phyloP scores from a whole-genome alignment of 805 yeast genomes.

The Yamadazyma akitaensis region DNA sequence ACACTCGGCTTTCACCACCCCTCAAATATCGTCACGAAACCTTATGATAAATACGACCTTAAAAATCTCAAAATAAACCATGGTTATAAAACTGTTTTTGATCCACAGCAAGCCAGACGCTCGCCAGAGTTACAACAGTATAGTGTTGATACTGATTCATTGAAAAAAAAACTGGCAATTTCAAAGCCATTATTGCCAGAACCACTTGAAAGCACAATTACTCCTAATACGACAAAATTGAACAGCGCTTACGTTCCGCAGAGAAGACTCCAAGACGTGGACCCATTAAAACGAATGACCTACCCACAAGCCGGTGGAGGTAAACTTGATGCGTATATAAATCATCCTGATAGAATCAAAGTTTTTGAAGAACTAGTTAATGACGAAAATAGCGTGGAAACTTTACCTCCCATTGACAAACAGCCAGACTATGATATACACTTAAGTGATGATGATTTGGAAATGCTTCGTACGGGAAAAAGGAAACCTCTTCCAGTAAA shows the following conservation, averaged over 20 bases:
- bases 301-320: constrained; percentile 6
- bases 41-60: not conserved
- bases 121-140: constrained; percentile 19
- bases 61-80: constrained; percentile 1
- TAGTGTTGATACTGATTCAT: constrained; percentile 22
- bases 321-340: constrained; percentile 16
- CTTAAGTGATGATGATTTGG: constrained; percentile 9
- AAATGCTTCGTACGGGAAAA: constrained; percentile 6
- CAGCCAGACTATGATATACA: not conserved
- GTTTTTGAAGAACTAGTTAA: constrained; percentile 16
- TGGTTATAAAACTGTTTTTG: constrained; percentile 11
- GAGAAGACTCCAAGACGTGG: constrained; percentile 8
- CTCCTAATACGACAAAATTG: constrained; percentile 9
- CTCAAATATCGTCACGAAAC: not conserved
- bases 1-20: constrained; percentile 33
- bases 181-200: not conserved
- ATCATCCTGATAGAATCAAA: constrained; percentile 7
- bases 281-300: constrained; percentile 14
- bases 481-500: not conserved
- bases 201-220: not conserved
- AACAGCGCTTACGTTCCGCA: not conserved
- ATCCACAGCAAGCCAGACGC: constrained; percentile 19
- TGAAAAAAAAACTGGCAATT: constrained; percentile 16
- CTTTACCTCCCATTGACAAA: constrained; percentile 12
- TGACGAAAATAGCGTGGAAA: constrained; percentile 20